A percentile compares a stretch with the other conserved stretches of the same genome.
phyloP scores from a whole-genome alignment of 2,329 filamentous ascomycete genomes.

The Epichloe hybrida region DNA sequence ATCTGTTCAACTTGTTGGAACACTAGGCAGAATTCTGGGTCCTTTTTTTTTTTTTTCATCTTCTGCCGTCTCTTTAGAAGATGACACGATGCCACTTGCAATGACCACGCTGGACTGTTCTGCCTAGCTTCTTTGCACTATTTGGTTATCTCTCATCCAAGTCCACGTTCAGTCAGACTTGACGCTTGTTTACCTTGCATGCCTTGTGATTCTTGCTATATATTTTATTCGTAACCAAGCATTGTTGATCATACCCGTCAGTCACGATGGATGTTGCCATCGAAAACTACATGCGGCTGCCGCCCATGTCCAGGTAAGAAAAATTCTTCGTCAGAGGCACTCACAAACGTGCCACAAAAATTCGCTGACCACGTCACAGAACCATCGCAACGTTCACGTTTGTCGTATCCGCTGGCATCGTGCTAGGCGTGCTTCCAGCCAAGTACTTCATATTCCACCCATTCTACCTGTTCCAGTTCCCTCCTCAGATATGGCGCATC shows the following conservation, averaged over 20 bases:
- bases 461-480: slow-evolving; percentile 36
- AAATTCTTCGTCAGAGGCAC: slow-evolving; percentile 3
- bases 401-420: slow-evolving; percentile 44
- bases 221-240: not conserved
- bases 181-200: not conserved
- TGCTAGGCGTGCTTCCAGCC: slow-evolving; percentile 38
- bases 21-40: slow-evolving; percentile 5
- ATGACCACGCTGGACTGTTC: slow-evolving; percentile 13
- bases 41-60: not conserved
- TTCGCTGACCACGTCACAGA: slow-evolving; percentile 28
- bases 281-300: slow-evolving; percentile 26
- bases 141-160: slow-evolving; percentile 8
- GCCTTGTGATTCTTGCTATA: slow-evolving; percentile 8
- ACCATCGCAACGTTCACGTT: slow-evolving; percentile 51
- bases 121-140: slow-evolving; percentile 14
- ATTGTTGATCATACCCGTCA: slow-evolving; percentile 5
- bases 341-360: not conserved
- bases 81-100: slow-evolving; percentile 23
- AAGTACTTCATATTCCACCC: slow-evolving; percentile 39
- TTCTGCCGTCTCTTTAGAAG: slow-evolving; percentile 10
- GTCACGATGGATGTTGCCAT: slow-evolving; percentile 19
- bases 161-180: not conserved
- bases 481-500: slow-evolving; percentile 30
- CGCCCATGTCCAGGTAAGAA: slow-evolving; percentile 29
- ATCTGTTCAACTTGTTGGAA: not conserved